phyloP scores from a whole-genome alignment of 176 grass and related monocot species.

The Zoysia pacifica region DNA sequence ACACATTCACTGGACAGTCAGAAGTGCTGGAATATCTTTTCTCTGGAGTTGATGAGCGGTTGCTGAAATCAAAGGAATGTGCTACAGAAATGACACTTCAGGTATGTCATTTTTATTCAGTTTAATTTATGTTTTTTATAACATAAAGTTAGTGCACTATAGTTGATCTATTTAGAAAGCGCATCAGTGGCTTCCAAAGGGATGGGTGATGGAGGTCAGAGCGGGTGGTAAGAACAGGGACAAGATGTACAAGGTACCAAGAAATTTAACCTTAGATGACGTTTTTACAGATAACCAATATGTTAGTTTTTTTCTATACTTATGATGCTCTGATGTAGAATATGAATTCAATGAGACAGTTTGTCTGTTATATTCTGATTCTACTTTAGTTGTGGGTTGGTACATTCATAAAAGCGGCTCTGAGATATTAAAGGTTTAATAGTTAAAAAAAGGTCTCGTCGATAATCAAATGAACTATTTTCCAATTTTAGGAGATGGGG shows the following conservation, averaged over 20 bases:
- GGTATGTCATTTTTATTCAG: no score
- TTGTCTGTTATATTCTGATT: no score
- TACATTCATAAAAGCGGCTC: no score
- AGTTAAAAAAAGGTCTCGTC: no score
- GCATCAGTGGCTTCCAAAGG: conserved; percentile 41
- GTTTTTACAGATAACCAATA: not conserved
- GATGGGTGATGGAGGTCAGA: conserved; percentile 57
- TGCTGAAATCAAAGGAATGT: conserved; percentile 8
- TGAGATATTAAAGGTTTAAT: no score
- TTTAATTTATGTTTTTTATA: no score
- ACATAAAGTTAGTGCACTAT: no score
- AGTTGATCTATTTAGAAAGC: not conserved
- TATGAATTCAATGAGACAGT: no score
- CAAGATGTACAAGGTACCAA: conserved; percentile 55
- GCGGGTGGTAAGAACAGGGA: conserved; percentile 33
- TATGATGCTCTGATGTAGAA: not conserved
- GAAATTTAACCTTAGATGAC: not conserved
- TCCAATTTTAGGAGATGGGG: no score
- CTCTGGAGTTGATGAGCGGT: conserved; percentile 31
- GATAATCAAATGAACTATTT: no score
- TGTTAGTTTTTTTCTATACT: not conserved
- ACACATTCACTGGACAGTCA: conserved; percentile 21
- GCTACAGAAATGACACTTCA: not conserved
- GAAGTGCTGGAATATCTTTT: conserved; percentile 45
- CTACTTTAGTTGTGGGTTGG: no score